Evolutionary conservation across 768 basidiomycete species (phyloP).

Genomic region (Cytidiella melzeri): DNA sequence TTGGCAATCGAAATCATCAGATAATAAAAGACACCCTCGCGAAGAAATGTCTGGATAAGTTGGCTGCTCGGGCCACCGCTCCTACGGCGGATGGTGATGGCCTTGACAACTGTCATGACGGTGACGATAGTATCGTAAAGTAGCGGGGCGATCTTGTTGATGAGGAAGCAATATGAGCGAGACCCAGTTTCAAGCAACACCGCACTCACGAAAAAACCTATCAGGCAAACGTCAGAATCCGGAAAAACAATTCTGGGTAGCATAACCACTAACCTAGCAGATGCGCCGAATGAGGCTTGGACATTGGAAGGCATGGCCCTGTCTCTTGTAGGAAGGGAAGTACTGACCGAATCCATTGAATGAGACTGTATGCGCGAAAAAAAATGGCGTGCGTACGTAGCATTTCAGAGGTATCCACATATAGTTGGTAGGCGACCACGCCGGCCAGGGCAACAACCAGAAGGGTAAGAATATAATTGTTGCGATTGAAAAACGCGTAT

Average conservation of each 20-base stretch:
- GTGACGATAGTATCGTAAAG: slow-evolving; percentile 79
- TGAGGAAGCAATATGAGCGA: background rate
- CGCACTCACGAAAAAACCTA: slow-evolving; percentile 23
- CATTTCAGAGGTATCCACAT: slow-evolving; percentile 76
- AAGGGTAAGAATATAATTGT: slow-evolving; percentile 55
- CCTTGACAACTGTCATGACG: slow-evolving; percentile 75
- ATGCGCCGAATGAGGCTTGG: slow-evolving; percentile 79
- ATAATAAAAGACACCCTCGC: slow-evolving; percentile 84
- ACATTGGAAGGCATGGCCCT: slow-evolving; percentile 77
- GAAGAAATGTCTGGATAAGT: slow-evolving; percentile 78
- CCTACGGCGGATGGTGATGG: slow-evolving; percentile 67
- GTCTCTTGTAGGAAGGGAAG: slow-evolving; percentile 51
- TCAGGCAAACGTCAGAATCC: slow-evolving; percentile 1
- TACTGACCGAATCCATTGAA: slow-evolving; percentile 31
- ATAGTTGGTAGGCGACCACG: slow-evolving; percentile 76
- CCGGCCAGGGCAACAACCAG: slow-evolving; percentile 64
- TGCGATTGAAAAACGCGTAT: slow-evolving; percentile 82
- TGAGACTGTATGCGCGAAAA: background rate
- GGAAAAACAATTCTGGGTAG: slow-evolving; percentile 1
- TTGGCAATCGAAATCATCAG: slow-evolving; percentile 84
- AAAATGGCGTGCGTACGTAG: slow-evolving; percentile 41
- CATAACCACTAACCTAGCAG: slow-evolving; percentile 50
- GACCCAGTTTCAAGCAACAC: no score
- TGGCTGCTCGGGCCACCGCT: slow-evolving; percentile 73
- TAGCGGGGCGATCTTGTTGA: slow-evolving; percentile 64